These are phyloP conservation scores for Shiraia sp. DNA, from an alignment of 2,329 filamentous ascomycete genomes.

Conservation along the genomic window DNA sequence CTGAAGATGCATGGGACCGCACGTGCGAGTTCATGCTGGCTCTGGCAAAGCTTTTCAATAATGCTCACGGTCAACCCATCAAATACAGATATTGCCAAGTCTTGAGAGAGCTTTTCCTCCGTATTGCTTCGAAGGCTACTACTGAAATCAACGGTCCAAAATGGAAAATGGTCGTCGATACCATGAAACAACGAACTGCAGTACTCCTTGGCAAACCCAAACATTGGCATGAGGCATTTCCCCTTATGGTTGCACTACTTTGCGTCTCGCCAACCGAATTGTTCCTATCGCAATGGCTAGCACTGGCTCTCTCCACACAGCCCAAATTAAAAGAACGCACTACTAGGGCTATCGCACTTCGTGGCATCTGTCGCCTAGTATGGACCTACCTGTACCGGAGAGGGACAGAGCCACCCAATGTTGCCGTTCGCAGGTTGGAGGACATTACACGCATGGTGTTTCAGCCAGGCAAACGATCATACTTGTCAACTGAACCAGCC, in stretches of 20 bases:
- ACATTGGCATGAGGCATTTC: constrained; percentile 88
- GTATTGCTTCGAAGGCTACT: constrained; percentile 79
- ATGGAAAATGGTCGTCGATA: constrained; percentile 84
- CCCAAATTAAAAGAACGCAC: constrained; percentile 82
- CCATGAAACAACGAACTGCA: constrained; percentile 75
- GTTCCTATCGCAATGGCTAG: constrained; percentile 85
- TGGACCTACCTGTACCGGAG: constrained; percentile 91
- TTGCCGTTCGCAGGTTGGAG: constrained; percentile 78
- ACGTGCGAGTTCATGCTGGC: constrained; percentile 88
- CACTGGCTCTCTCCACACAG: constrained; percentile 76
- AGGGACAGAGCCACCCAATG: constrained; percentile 69
- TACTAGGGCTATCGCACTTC: constrained; percentile 77
- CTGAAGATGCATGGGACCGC: constrained; percentile 77
- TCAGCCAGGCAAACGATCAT: constrained; percentile 76
- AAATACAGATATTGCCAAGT: constrained; percentile 96
- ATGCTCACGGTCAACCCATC: constrained; percentile 83
- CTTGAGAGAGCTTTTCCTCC: constrained; percentile 81
- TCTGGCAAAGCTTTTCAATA: constrained; percentile 79
- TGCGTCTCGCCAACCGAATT: constrained; percentile 85
- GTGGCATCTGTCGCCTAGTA: constrained; percentile 84
- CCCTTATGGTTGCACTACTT: constrained; percentile 81
- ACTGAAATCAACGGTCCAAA: constrained; percentile 77
- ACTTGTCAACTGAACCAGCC: constrained; percentile 80
- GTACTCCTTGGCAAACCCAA: constrained; percentile 90
- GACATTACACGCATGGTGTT: constrained; percentile 86